A percentile compares a stretch with the other conserved stretches of the same genome.
These are phyloP conservation scores for Penicillium flavigenum DNA, from an alignment of 495 filamentous ascomycete species.

Conservation along the genomic window DNA sequence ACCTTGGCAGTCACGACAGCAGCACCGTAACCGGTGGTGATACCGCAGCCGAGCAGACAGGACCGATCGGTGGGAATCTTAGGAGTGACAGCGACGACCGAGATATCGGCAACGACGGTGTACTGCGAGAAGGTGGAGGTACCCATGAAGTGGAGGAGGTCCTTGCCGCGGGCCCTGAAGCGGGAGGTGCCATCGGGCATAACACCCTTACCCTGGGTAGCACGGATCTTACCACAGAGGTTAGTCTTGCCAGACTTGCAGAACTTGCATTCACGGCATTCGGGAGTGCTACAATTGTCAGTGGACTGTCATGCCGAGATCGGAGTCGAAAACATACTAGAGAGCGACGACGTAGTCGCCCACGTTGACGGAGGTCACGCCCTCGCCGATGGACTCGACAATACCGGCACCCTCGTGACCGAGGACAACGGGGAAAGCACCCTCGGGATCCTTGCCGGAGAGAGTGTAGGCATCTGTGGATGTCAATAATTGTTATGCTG, in stretches of 20 bases:
- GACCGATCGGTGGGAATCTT: constrained; percentile 95
- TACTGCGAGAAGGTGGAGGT: constrained; percentile 98
- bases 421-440: constrained; percentile 93
- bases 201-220: constrained; percentile 91
- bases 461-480: constrained; percentile 90
- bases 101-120: constrained; percentile 98
- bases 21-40: constrained; percentile 97
- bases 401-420: constrained; percentile 97
- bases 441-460: constrained; percentile 96
- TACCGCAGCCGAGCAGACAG: constrained; percentile 94
- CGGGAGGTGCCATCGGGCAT: constrained; percentile 98
- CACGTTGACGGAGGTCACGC: constrained; percentile 88
- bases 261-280: constrained; percentile 98
- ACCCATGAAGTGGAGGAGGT: constrained; percentile 98
- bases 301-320: not conserved
- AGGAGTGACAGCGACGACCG: constrained; percentile 86
- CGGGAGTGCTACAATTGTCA: constrained; percentile 68
- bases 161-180: constrained; percentile 90
- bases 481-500: constrained; percentile 8
- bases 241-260: constrained; percentile 99
- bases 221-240: constrained; percentile 98
- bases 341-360: constrained; percentile 83
- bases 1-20: constrained; percentile 89
- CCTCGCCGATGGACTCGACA: constrained; percentile 95
- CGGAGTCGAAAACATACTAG: constrained; percentile 59